phyloP scores from a whole-genome alignment of 305 asterid species.

The Fraxinus angustifolia region DNA sequence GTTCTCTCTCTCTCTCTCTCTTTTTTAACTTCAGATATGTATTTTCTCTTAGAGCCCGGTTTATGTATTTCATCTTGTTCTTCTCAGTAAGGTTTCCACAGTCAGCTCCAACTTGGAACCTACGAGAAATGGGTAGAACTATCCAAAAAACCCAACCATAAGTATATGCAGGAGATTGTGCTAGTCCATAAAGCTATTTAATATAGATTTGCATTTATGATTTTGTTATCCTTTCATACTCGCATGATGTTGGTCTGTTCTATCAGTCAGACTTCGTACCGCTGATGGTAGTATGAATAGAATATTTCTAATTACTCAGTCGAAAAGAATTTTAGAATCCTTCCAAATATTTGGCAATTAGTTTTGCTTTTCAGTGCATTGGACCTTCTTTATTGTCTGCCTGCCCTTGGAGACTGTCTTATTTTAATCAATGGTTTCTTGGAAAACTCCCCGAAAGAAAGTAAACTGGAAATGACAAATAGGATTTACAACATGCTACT shows the following conservation, averaged over 20 bases:
- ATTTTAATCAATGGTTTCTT: not conserved
- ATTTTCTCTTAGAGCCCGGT: not conserved
- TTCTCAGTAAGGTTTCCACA: not conserved
- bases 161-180: not conserved
- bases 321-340: not conserved
- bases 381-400: not conserved
- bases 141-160: not conserved
- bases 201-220: not conserved
- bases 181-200: not conserved
- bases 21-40: not conserved
- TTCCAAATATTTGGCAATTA: not conserved
- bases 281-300: not conserved
- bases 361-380: constrained; percentile 5
- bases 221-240: not conserved
- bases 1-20: not conserved
- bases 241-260: not conserved
- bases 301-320: not conserved
- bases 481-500: not conserved
- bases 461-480: not conserved
- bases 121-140: not conserved
- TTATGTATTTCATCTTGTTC: not conserved
- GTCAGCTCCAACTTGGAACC: not conserved
- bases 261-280: not conserved
- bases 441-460: not conserved
- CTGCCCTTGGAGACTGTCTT: not conserved